phyloP scores from a whole-genome alignment of 2,329 filamentous ascomycete genomes.

The Teratosphaeria zuluensis region DNA sequence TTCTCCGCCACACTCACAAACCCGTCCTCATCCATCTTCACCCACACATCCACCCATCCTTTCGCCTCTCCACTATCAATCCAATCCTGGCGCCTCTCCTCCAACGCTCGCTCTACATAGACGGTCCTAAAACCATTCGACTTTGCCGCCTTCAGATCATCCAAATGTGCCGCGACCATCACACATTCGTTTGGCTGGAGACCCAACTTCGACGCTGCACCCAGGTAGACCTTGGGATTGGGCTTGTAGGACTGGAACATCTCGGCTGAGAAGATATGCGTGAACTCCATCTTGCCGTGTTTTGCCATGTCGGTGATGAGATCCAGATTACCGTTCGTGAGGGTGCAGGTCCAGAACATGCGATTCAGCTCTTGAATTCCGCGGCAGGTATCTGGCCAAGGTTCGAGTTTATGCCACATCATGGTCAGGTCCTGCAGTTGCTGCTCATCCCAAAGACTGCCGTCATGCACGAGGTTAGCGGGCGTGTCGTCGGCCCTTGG shows the following conservation, averaged over 20 bases:
- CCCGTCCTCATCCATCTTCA: constrained; percentile 42
- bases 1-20: constrained; percentile 35
- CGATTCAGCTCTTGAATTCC: constrained; percentile 44
- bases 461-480: constrained; percentile 7
- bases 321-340: constrained; percentile 64
- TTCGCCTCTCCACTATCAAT: constrained; percentile 31
- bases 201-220: constrained; percentile 51
- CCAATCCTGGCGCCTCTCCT: constrained; percentile 53
- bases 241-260: constrained; percentile 70
- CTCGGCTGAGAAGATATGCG: constrained; percentile 54
- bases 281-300: constrained; percentile 52
- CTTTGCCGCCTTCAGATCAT: constrained; percentile 58
- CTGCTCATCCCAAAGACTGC: constrained; percentile 44
- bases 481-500: constrained; percentile 4
- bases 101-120: constrained; percentile 59
- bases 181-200: constrained; percentile 52
- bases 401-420: constrained; percentile 61
- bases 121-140: constrained; percentile 56
- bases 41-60: constrained; percentile 57
- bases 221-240: constrained; percentile 54
- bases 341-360: constrained; percentile 53
- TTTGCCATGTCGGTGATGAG: constrained; percentile 55
- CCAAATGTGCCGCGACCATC: constrained; percentile 68
- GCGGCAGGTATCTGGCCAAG: constrained; percentile 55
- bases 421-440: constrained; percentile 39